phyloP scores from a whole-genome alignment of 2,329 filamentous ascomycete species.

The Diaporthe longicolla region DNA sequence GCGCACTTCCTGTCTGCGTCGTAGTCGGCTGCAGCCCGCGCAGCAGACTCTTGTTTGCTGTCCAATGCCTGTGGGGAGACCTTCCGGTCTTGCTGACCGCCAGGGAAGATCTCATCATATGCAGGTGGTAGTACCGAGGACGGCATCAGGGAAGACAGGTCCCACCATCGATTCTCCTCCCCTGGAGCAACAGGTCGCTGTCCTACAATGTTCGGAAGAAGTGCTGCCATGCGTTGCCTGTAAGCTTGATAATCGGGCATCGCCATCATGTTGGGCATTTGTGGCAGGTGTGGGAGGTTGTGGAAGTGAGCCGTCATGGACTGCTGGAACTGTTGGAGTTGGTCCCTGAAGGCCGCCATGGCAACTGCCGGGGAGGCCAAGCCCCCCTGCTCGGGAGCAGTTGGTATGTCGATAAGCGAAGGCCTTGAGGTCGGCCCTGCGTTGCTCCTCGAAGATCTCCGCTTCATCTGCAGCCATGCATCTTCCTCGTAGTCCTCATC shows the following conservation, averaged over 20 bases:
- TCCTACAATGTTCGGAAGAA: constrained; percentile 76
- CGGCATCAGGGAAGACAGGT: constrained; percentile 70
- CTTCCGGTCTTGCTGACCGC: constrained; percentile 68
- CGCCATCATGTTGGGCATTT: constrained; percentile 75
- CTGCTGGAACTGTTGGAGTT: constrained; percentile 83
- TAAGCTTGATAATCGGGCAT: constrained; percentile 82
- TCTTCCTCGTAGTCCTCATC: constrained; percentile 60
- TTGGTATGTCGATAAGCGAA: constrained; percentile 45
- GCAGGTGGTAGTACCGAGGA: constrained; percentile 74
- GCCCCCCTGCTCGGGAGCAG: constrained; percentile 52
- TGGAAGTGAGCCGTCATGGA: constrained; percentile 76
- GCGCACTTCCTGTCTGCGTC: constrained; percentile 72
- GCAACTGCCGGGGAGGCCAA: constrained; percentile 72
- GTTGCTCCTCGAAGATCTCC: constrained; percentile 47
- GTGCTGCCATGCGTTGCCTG: constrained; percentile 76
- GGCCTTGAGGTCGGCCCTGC: constrained; percentile 44
- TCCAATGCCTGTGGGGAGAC: constrained; percentile 60
- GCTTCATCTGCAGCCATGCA: constrained; percentile 56
- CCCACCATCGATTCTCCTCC: constrained; percentile 76
- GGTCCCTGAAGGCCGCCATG: constrained; percentile 79
- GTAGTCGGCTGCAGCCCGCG: constrained; percentile 69
- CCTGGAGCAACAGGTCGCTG: constrained; percentile 64
- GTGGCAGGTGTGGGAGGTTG: constrained; percentile 71
- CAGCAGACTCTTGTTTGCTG: constrained; percentile 70
- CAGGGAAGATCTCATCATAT: constrained; percentile 84